Conservation (phyloP, 1,284 basidiomycete genomes). For the Trametes hirsuta region DNA sequence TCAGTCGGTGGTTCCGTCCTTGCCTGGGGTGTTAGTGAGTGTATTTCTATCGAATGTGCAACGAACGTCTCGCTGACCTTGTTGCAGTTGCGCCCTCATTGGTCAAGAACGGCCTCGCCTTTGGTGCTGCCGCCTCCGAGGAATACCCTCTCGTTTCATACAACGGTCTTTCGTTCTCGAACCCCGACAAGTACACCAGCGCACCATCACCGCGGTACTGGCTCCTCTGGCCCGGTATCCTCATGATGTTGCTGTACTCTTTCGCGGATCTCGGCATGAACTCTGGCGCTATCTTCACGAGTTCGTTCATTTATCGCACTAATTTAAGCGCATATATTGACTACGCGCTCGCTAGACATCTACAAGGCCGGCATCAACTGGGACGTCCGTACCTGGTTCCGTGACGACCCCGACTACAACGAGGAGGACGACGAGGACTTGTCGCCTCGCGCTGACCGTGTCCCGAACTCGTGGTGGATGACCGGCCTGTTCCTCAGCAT, state of each 20-base stretch:
- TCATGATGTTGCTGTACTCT: conserved; percentile 55
- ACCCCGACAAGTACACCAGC: conserved; percentile 44
- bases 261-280: conserved; percentile 30
- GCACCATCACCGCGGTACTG: conserved; percentile 67
- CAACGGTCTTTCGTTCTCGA: conserved; percentile 46
- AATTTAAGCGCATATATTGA: background rate
- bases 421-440: conserved; percentile 46
- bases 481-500: conserved; percentile 52
- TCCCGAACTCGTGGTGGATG: conserved; percentile 61
- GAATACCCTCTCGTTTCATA: conserved; percentile 50
- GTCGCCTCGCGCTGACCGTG: conserved; percentile 55
- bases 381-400: conserved; percentile 27
- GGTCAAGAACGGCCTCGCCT: conserved; percentile 54
- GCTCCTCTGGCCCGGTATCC: conserved; percentile 68
- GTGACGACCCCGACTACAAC: conserved; percentile 17
- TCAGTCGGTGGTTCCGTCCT: conserved; percentile 57
- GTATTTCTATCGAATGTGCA: background rate
- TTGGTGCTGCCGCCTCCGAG: conserved; percentile 44
- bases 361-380: conserved; percentile 18
- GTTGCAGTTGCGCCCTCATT: conserved; percentile 52
- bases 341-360: conserved; percentile 6
- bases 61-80: background rate
- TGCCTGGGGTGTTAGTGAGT: conserved; percentile 58
- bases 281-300: conserved; percentile 17
- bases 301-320: background rate